Evolutionary conservation across 305 asterid genomes (phyloP), one percentile per base, ranked within the genome.

Genomic region (Coffea humblotiana): DNA sequence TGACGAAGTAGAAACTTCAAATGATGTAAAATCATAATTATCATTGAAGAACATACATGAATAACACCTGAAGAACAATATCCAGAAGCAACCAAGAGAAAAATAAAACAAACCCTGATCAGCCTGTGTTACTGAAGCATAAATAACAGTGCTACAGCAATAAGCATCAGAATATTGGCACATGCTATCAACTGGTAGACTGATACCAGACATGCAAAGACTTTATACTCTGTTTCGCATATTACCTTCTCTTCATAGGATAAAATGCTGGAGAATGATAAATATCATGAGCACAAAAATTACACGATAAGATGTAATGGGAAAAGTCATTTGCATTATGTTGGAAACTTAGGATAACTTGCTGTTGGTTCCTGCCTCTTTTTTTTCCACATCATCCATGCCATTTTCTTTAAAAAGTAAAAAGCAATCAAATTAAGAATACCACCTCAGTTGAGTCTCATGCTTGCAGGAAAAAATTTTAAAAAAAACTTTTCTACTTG

Each of bases 31-130:
- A 73, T 72, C 58, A 60, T 2, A n/a, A 6, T 49, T 8, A 32
- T 14, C 61, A 2, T 25, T 15, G 21, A 52, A 27, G 48, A n/a
- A 56, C 1, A 47, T 72, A 29, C 18, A 63, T 4, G 40, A 29
- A 29, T 16, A 32, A 40, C 66, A 66, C 32, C 13, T 61, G 25
- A 49, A 60, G 15, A 75, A 60, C 40, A 11, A 60, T 37, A 43
- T 75, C 49, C 49, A 60, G 52, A 74, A 54, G 77, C 48, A 56
- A 35, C 35, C 15, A 54, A 74, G 66, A 37, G 68, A 37, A 32
- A 54, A 73, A 49, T 45, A 47, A 23, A 71, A 71, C 40, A 71
- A 25, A 47, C 51, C 60, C 40, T 3, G 2, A 11, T 43, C 35
- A 45, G 6, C 1, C 14, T 23, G 12, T n/a, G 21, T n/a, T 37